Base-by-base conservation (phyloP, 2,329 filamentous ascomycete genomes). In the Fonsecaea pedrosoi region DNA sequence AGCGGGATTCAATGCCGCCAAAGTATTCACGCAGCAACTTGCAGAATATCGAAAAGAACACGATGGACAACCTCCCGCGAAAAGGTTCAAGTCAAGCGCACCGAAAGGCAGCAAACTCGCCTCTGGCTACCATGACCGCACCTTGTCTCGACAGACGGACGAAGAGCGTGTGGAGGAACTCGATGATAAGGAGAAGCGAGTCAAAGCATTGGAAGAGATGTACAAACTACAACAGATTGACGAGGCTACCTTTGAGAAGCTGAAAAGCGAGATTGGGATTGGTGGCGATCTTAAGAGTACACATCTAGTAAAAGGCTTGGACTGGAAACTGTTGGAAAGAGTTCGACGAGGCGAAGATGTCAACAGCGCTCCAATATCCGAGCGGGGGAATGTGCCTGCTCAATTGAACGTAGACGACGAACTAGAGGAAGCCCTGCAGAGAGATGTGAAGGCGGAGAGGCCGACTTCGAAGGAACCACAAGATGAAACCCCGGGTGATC, bases 281-380 rank as follows among this genome's bases (percentile, higher is more conserved):
- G 94, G 93, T 3, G 94, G 94, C 7, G 91, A 96, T 76, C 79
- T 94, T 25, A 82, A 82, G 13, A 92, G 88, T 73, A 96, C 93
- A 13, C 92, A 97, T 82, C 80, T 97, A 71, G 90, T 98, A 56
- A 98, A 97, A 76, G 95, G 95, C 0, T 80, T 99, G 58, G 95
- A 99, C 78, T 91, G 92, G 76, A 90, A 91, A 77, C 82, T 98
- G 12, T 81, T 84, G 69, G 73, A 76, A 70, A 74, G 79, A 58
- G 76, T 80, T 0, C 79, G 77, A 61, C 78, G 77, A n/a, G 82
- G 82, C 1, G 82, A 83, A 67, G 82, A 94, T 77, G 84, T 92
- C 30, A 76, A 78, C 60, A 67, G 71, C 63, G 67, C 72, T 1
- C 72, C 73, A 2, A 74, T 77, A 9, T 74, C 79, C 7, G 74